phyloP scores from a whole-genome alignment of 2,329 filamentous ascomycete genomes.

The Camillea tinctor region DNA sequence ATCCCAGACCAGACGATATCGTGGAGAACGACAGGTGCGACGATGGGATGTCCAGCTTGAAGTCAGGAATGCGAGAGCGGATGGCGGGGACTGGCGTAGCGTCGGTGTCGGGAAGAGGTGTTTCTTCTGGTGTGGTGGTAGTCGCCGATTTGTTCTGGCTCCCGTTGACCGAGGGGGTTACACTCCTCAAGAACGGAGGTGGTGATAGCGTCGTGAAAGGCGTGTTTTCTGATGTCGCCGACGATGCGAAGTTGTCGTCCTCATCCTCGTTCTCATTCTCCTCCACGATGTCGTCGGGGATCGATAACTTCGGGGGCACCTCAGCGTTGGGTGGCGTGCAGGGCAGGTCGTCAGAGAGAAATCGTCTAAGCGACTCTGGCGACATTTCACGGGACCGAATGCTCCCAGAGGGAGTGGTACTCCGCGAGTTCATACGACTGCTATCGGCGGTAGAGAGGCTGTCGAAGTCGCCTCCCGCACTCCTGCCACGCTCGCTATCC shows the following conservation, averaged over 20 bases:
- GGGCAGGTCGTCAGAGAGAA: conserved; percentile 47
- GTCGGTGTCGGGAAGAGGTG: conserved; percentile 1
- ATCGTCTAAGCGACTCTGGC: conserved; percentile 53
- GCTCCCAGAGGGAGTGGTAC: conserved; percentile 39
- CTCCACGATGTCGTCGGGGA: conserved; percentile 48
- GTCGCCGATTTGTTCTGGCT: conserved; percentile 18
- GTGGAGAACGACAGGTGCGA: conserved; percentile 31
- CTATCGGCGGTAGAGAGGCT: conserved; percentile 13
- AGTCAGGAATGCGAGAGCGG: conserved; percentile 4
- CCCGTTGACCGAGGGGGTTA: conserved; percentile 21
- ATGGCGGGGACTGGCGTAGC: conserved; percentile 19
- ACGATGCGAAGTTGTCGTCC: conserved; percentile 62
- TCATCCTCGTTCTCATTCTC: conserved; percentile 56
- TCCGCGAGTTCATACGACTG: conserved; percentile 29
- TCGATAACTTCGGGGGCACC: conserved; percentile 34
- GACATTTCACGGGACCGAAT: conserved; percentile 52
- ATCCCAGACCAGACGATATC: conserved; percentile 28
- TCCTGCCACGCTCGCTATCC: conserved; percentile 35
- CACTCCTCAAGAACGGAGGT: conserved; percentile 46
- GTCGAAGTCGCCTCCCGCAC: conserved; percentile 26
- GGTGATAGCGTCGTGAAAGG: conserved; percentile 51
- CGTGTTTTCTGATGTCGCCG: conserved; percentile 44
- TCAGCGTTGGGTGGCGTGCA: conserved; percentile 33
- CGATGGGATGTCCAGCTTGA: conserved; percentile 22
- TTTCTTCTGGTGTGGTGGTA: conserved; percentile 14